Evolutionary conservation across 495 filamentous ascomycete genomes (phyloP).

Genomic region (Aspergillus baeticus): DNA sequence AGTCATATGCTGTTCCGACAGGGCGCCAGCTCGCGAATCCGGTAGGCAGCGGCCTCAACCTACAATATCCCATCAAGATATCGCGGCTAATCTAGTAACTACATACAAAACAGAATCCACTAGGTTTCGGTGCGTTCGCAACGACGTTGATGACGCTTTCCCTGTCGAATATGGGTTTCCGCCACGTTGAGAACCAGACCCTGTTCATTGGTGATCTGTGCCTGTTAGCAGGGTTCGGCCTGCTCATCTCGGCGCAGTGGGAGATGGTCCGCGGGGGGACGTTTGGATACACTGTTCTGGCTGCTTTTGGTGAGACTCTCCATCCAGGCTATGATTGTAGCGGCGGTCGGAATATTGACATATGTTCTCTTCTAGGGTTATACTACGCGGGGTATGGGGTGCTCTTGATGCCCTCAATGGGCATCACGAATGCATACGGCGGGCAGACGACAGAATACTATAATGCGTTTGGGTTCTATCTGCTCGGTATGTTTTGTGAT

Average conservation of each 20-base stretch:
- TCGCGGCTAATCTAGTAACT: too few relatives aligned
- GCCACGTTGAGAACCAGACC: slow-evolving; percentile 43
- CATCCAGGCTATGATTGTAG: too few relatives aligned
- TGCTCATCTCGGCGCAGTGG: slow-evolving; percentile 53
- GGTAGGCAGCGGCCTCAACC: too few relatives aligned
- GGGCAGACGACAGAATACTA: slow-evolving; percentile 20
- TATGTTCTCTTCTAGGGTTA: too few relatives aligned
- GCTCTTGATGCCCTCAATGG: slow-evolving; percentile 21
- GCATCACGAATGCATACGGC: slow-evolving; percentile 23
- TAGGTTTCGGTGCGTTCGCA: slow-evolving; percentile 50
- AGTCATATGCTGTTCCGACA: too few relatives aligned
- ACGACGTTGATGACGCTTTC: slow-evolving; percentile 50
- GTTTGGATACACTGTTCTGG: slow-evolving; percentile 49
- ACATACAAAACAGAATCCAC: slow-evolving; percentile 26
- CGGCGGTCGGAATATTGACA: too few relatives aligned
- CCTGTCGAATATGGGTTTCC: slow-evolving; percentile 50
- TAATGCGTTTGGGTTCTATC: slow-evolving; percentile 23
- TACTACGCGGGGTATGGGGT: slow-evolving; percentile 26
- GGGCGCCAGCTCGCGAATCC: too few relatives aligned
- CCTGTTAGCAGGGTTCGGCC: slow-evolving; percentile 46
- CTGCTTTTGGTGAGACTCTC: slow-evolving; percentile 22
- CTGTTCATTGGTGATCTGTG: slow-evolving; percentile 53
- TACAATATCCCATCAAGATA: too few relatives aligned
- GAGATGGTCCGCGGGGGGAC: slow-evolving; percentile 48
- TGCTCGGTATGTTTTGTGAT: slow-evolving; percentile 8